A percentile compares a stretch with the other conserved stretches of the same genome.
Evolutionary conservation across 805 yeast species (phyloP).

Genomic region (Grigorovia yakushimaensis): DNA sequence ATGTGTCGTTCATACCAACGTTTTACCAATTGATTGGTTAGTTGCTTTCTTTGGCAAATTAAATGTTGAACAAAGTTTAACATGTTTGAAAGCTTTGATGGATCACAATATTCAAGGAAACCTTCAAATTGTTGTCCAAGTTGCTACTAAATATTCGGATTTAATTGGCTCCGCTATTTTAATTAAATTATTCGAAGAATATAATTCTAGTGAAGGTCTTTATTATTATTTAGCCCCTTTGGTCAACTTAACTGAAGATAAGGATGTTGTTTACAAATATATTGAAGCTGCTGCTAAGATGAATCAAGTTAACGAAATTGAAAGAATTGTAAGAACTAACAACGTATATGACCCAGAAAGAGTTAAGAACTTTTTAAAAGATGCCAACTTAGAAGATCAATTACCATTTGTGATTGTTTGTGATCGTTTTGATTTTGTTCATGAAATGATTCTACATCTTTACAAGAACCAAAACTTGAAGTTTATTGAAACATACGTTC

Average conservation of each 20-base stretch:
- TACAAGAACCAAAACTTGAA: conserved; percentile 94
- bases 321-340: conserved; percentile 90
- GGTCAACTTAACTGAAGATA: conserved; percentile 87
- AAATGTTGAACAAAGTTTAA: conserved; percentile 86
- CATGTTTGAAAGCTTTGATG: conserved; percentile 80
- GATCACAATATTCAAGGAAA: conserved; percentile 72
- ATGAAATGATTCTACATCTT: conserved; percentile 84
- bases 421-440: conserved; percentile 84
- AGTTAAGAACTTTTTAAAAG: conserved; percentile 94
- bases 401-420: conserved; percentile 93
- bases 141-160: conserved; percentile 93
- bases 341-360: conserved; percentile 92
- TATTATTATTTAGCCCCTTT: conserved; percentile 89
- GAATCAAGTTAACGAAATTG: conserved; percentile 88
- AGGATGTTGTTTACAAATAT: conserved; percentile 92
- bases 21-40: conserved; percentile 87
- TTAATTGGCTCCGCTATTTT: conserved; percentile 77
- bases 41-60: conserved; percentile 86
- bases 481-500: conserved; percentile 95
- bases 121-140: conserved; percentile 88
- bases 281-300: conserved; percentile 87
- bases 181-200: conserved; percentile 88
- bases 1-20: conserved; percentile 78
- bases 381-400: conserved; percentile 87
- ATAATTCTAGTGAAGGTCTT: conserved; percentile 84